These are phyloP conservation scores for Sphagnum tenellum DNA, from an alignment of 225 moss, liverwort and hornwort genomes.

Conservation along the genomic window DNA sequence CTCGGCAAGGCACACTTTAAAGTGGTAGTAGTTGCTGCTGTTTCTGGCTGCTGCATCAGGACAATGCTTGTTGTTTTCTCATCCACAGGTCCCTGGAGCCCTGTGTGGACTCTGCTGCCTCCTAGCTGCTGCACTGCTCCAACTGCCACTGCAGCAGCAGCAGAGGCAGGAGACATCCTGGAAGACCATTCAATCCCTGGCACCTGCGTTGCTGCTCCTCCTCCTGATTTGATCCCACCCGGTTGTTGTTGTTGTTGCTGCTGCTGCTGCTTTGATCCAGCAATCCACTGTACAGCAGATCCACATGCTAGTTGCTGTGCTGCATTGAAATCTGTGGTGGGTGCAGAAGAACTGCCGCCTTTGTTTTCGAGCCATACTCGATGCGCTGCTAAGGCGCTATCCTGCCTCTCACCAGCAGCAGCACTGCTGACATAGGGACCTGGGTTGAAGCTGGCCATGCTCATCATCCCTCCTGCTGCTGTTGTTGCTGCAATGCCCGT, in stretches of 20 bases:
- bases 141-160: constrained; percentile 15
- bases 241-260: constrained; percentile 19
- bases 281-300: constrained; percentile 21
- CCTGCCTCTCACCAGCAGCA: constrained; percentile 11
- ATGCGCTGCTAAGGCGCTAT: background rate
- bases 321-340: constrained; percentile 20
- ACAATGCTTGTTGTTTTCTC: constrained; percentile 16
- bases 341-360: constrained; percentile 16
- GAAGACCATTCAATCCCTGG: no score
- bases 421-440: constrained; percentile 31
- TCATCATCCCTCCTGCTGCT: constrained; percentile 12
- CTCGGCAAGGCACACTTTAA: constrained; percentile 30
- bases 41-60: constrained; percentile 30
- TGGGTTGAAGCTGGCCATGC: constrained; percentile 40
- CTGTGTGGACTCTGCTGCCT: constrained; percentile 9
- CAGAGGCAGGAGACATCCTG: constrained; percentile 10
- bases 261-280: constrained; percentile 6
- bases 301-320: constrained; percentile 11
- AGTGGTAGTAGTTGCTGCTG: constrained; percentile 4
- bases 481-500: constrained; percentile 8
- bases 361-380: constrained; percentile 22
- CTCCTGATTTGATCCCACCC: background rate
- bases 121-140: constrained; percentile 9
- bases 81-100: background rate
- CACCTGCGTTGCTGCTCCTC: no score